phyloP scores from a whole-genome alignment of 2,329 filamentous ascomycete genomes.

The Madurella mycetomatis region DNA sequence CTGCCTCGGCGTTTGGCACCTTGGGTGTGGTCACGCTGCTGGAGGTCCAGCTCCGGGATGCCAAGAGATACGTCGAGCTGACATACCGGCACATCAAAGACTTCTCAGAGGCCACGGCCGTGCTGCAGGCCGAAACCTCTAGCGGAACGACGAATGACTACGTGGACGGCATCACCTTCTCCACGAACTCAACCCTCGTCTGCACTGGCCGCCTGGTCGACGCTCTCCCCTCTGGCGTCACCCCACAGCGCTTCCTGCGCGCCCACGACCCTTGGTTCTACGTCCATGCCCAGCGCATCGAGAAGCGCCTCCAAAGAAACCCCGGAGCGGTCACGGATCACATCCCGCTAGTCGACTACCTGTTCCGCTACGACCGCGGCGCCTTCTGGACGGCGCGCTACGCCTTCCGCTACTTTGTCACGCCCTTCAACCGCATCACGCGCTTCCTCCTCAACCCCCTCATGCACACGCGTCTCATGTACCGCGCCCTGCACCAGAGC shows the following conservation, averaged over 20 bases:
- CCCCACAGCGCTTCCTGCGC: slow-evolving; percentile 43
- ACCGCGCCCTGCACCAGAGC: slow-evolving; percentile 59
- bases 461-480: slow-evolving; percentile 61
- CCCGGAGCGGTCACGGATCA: neutral
- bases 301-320: slow-evolving; percentile 23
- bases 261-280: slow-evolving; percentile 69
- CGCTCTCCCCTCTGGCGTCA: slow-evolving; percentile 30
- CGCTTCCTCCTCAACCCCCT: slow-evolving; percentile 58
- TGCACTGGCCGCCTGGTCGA: slow-evolving; percentile 59
- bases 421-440: slow-evolving; percentile 61
- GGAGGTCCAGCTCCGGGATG: slow-evolving; percentile 9
- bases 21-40: slow-evolving; percentile 52
- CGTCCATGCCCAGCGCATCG: slow-evolving; percentile 53
- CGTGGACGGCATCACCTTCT: slow-evolving; percentile 65
- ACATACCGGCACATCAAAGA: slow-evolving; percentile 4
- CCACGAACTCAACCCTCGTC: slow-evolving; percentile 50
- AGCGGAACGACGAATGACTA: slow-evolving; percentile 45
- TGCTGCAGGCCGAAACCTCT: slow-evolving; percentile 2
- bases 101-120: slow-evolving; percentile 4
- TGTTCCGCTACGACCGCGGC: slow-evolving; percentile 67
- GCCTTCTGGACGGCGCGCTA: slow-evolving; percentile 64
- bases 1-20: slow-evolving; percentile 56
- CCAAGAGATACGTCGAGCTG: slow-evolving; percentile 8
- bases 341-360: slow-evolving; percentile 39
- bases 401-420: slow-evolving; percentile 60